Conservation (phyloP, 495 filamentous ascomycete genomes). For the Talaromyces borbonicus region DNA sequence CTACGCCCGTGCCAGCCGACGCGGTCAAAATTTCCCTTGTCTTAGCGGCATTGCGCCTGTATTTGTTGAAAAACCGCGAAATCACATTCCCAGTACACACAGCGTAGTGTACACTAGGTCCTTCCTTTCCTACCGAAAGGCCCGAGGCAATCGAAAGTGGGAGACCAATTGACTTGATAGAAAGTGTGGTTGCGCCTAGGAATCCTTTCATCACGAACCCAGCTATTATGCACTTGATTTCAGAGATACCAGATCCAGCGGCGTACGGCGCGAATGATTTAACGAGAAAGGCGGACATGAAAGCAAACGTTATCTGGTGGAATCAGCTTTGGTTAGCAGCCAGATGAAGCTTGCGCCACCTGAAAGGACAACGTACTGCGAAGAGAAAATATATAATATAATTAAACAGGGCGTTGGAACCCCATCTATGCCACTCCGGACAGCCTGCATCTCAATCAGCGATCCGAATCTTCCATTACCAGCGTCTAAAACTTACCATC, state of each 20-base stretch:
- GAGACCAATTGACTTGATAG: conserved; percentile 89
- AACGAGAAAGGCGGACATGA: conserved; percentile 73
- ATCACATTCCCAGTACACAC: conserved; percentile 98
- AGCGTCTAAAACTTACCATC: conserved; percentile 45
- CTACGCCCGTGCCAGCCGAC: conserved; percentile 89
- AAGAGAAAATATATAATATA: conserved; percentile 85
- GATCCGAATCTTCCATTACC: conserved; percentile 5
- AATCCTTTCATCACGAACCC: conserved; percentile 99
- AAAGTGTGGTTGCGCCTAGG: conserved; percentile 79
- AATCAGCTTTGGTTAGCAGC: too few species aligned
- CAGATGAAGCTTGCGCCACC: background rate
- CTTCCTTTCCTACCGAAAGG: conserved; percentile 93
- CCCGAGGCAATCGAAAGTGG: conserved; percentile 92
- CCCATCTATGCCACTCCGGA: conserved; percentile 86
- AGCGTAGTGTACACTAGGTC: conserved; percentile 94
- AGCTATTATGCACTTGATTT: conserved; percentile 99
- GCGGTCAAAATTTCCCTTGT: conserved; percentile 92
- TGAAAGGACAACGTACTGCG: conserved; percentile 49
- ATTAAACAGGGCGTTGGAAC: conserved; percentile 63
- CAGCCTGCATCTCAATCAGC: conserved; percentile 43
- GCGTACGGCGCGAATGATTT: conserved; percentile 94
- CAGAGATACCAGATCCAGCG: conserved; percentile 92
- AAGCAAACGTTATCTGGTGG: conserved; percentile 59
- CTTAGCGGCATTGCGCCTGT: conserved; percentile 86
- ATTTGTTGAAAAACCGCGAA: conserved; percentile 85